phyloP scores from a whole-genome alignment of 495 filamentous ascomycete species.

The Amniculicola lignicola region DNA sequence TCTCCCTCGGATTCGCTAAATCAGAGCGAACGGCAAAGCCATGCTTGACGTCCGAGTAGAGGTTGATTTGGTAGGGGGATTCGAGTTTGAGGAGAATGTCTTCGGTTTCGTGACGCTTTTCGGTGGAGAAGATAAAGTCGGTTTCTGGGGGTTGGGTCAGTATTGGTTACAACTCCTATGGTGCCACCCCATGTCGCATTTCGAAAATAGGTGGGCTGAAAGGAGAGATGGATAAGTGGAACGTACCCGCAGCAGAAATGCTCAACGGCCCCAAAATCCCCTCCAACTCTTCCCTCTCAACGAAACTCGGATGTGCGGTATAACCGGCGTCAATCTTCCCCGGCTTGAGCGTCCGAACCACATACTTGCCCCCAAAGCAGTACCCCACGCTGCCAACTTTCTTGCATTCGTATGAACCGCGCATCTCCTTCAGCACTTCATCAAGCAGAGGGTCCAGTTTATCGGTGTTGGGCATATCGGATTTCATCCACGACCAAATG shows the following conservation, averaged over 20 bases:
- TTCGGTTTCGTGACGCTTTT: slow-evolving; percentile 65
- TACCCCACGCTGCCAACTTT: slow-evolving; percentile 72
- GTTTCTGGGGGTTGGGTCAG: slow-evolving; percentile 52
- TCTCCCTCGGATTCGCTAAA: slow-evolving; percentile 55
- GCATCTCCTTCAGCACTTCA: slow-evolving; percentile 57
- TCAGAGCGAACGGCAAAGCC: slow-evolving; percentile 78
- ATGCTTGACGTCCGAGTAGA: slow-evolving; percentile 72
- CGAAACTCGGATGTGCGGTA: slow-evolving; percentile 73
- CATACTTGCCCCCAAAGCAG: slow-evolving; percentile 71
- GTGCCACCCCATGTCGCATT: background rate
- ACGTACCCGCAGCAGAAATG: slow-evolving; percentile 69
- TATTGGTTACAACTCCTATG: background rate
- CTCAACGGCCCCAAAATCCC: slow-evolving; percentile 68
- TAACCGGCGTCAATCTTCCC: slow-evolving; percentile 60
- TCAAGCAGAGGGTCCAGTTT: slow-evolving; percentile 67
- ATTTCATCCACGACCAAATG: slow-evolving; percentile 54
- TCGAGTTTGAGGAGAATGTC: slow-evolving; percentile 58
- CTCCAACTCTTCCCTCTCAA: slow-evolving; percentile 71
- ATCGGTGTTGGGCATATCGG: slow-evolving; percentile 47
- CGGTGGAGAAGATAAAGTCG: slow-evolving; percentile 72
- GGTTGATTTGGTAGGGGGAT: slow-evolving; percentile 74
- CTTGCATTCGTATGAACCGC: slow-evolving; percentile 56
- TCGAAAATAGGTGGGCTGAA: background rate
- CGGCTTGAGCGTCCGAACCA: slow-evolving; percentile 45
- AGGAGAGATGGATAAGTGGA: background rate